Evolutionary conservation across 2,329 filamentous ascomycete species (phyloP).

Genomic region (Sphaerostilbella broomeana): DNA sequence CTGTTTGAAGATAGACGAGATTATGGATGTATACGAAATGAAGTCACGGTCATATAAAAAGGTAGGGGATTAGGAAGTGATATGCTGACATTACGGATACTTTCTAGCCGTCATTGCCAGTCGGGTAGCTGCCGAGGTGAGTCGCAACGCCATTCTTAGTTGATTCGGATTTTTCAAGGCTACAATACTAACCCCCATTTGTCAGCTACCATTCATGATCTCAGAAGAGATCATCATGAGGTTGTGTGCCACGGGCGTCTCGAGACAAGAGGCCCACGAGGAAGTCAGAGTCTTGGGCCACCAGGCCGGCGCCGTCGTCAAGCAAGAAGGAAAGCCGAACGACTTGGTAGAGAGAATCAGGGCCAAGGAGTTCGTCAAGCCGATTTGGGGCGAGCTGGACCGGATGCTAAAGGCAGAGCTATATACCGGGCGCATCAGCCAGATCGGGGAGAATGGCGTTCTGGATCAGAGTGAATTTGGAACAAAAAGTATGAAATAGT

Average conservation of each 20-base stretch:
- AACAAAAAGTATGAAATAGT: too few relatives aligned
- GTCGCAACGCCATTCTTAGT: too few relatives aligned
- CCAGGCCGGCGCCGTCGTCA: constrained; percentile 59
- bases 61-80: too few relatives aligned
- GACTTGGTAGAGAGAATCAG: constrained; percentile 76
- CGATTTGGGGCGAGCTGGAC: constrained; percentile 64
- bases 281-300: constrained; percentile 77
- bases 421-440: constrained; percentile 38
- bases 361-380: constrained; percentile 64
- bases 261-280: constrained; percentile 50
- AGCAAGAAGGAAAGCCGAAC: constrained; percentile 60
- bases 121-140: too few relatives aligned
- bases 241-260: constrained; percentile 59
- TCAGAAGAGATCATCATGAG: constrained; percentile 67
- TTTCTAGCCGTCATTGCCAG: too few relatives aligned
- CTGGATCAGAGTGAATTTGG: too few relatives aligned
- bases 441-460: constrained; percentile 43
- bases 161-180: too few relatives aligned
- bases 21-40: too few relatives aligned
- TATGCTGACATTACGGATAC: too few relatives aligned
- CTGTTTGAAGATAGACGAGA: too few relatives aligned
- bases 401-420: constrained; percentile 56
- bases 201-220: constrained; percentile 79
- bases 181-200: too few relatives aligned
- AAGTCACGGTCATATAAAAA: too few relatives aligned